These are phyloP conservation scores for Wickerhamomyces subpelliculosus DNA, from an alignment of 805 yeast species.

Conservation along the genomic window DNA sequence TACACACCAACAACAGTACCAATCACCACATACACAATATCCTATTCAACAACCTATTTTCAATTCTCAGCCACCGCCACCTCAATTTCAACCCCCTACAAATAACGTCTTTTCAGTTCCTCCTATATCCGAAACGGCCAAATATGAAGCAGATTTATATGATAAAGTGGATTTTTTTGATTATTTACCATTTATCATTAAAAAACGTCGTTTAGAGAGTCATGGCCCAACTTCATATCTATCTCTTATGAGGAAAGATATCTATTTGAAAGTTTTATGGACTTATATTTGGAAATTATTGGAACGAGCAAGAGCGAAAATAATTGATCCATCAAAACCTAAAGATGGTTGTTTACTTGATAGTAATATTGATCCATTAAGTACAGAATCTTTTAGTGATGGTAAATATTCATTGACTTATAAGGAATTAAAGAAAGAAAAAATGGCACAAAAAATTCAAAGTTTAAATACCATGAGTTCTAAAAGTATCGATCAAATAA, in stretches of 20 bases:
- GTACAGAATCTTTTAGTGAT: not conserved
- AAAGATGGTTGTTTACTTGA: not conserved
- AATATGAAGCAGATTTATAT: conserved; percentile 19
- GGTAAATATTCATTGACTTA: not conserved
- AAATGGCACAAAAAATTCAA: conserved; percentile 4
- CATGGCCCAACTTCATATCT: conserved; percentile 50
- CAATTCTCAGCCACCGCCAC: not conserved
- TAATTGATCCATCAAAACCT: not conserved
- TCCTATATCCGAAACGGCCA: not conserved
- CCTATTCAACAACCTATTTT: too few species aligned
- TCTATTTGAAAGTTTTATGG: conserved; percentile 31
- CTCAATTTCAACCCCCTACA: not conserved
- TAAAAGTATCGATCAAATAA: conserved; percentile 3
- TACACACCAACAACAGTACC: not conserved
- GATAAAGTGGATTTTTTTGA: conserved; percentile 38
- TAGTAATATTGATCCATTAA: not conserved
- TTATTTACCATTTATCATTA: conserved; percentile 34
- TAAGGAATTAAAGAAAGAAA: conserved; percentile 8
- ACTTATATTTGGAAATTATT: conserved; percentile 14
- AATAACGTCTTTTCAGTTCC: not conserved
- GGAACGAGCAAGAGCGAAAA: not conserved
- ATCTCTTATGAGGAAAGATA: conserved; percentile 41
- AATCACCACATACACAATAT: too few species aligned
- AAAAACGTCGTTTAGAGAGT: conserved; percentile 34
- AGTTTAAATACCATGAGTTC: not conserved